These are phyloP conservation scores for Chaetomium strumarium DNA, from an alignment of 2,329 filamentous ascomycete species.

Conservation along the genomic window DNA sequence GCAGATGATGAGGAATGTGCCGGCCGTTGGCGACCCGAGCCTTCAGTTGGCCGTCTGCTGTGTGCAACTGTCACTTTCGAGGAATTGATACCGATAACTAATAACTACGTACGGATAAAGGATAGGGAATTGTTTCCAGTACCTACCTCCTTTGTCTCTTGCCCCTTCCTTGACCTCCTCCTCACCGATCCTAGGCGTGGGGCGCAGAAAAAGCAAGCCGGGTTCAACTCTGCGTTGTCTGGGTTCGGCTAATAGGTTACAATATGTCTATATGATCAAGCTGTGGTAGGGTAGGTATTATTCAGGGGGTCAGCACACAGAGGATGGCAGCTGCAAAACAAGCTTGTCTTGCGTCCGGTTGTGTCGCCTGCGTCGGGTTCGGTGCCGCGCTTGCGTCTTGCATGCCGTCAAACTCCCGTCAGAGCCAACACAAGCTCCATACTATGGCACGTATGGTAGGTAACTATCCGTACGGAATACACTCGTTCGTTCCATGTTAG, in stretches of 20 bases:
- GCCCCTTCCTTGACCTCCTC: neutral
- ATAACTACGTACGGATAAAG: neutral
- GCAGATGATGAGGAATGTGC: no score
- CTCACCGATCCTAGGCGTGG: neutral
- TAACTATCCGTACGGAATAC: no score
- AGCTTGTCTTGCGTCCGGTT: conserved; percentile 33
- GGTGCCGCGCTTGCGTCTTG: conserved; percentile 6
- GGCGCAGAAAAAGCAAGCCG: conserved; percentile 15
- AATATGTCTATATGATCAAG: neutral
- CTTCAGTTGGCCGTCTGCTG: no score
- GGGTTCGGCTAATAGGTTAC: neutral
- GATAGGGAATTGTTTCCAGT: neutral
- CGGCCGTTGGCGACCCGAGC: no score
- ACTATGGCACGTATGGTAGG: no score
- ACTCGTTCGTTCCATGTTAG: no score
- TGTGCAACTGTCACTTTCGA: neutral
- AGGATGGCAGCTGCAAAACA: conserved; percentile 29
- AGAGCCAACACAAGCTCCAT: no score
- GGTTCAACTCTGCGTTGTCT: neutral
- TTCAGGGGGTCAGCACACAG: neutral
- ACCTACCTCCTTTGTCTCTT: neutral
- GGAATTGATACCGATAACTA: neutral
- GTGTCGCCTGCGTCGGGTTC: conserved; percentile 16
- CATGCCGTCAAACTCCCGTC: conserved; percentile 7
- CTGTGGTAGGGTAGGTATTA: neutral